Evolutionary conservation across 2,329 filamentous ascomycete species (phyloP).

Genomic region (Colletotrichum godetiae): DNA sequence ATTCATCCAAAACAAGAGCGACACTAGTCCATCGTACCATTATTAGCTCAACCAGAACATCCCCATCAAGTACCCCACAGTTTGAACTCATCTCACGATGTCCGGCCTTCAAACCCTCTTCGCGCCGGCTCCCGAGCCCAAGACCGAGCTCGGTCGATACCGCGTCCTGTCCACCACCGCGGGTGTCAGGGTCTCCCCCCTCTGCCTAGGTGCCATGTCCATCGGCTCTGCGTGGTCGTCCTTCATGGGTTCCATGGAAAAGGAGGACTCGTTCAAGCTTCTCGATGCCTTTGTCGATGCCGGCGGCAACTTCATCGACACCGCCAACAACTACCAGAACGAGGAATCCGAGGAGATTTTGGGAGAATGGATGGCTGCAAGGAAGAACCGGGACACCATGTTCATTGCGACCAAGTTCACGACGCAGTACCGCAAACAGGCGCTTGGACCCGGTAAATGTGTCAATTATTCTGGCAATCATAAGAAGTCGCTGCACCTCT

Average conservation of each 20-base stretch:
- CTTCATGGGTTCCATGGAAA: constrained; percentile 63
- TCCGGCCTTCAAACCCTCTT: constrained; percentile 22
- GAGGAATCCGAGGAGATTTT: constrained; percentile 68
- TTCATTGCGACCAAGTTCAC: constrained; percentile 69
- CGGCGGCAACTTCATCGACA: constrained; percentile 78
- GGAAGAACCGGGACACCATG: constrained; percentile 63
- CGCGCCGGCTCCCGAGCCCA: constrained; percentile 48
- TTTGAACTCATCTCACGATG: constrained; percentile 6
- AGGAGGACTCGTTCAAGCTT: constrained; percentile 65
- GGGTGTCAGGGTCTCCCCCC: constrained; percentile 62
- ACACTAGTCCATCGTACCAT: not conserved
- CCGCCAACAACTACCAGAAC: constrained; percentile 67
- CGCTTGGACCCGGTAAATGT: constrained; percentile 47
- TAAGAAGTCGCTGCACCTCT: constrained; percentile 53
- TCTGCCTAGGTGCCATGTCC: constrained; percentile 65
- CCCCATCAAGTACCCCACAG: not conserved
- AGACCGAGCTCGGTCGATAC: constrained; percentile 63
- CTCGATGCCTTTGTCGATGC: constrained; percentile 66
- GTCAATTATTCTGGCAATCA: constrained; percentile 58
- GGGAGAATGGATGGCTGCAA: constrained; percentile 65
- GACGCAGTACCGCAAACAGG: constrained; percentile 54
- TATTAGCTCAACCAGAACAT: not conserved
- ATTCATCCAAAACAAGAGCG: not conserved
- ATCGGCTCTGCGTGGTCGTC: constrained; percentile 58
- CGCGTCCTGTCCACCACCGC: constrained; percentile 63